Evolutionary conservation across 495 filamentous ascomycete genomes (phyloP).

Genomic region (Paragyromitra xinjiangensis): DNA sequence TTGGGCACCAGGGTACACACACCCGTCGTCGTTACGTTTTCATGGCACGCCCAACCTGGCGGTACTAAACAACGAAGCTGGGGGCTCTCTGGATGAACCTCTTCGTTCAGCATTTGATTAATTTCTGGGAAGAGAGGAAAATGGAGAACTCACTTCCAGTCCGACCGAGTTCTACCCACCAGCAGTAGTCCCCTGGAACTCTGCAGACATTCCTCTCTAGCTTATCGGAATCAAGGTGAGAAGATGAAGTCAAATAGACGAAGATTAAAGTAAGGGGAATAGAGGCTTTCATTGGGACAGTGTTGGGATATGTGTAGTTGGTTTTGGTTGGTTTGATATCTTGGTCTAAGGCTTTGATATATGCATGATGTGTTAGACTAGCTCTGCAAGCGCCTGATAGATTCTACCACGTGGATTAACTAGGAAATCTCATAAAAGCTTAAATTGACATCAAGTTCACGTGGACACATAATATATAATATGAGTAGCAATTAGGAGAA

Average conservation of each 20-base stretch:
- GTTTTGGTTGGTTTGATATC: not conserved
- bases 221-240: not conserved
- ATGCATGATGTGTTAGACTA: not conserved
- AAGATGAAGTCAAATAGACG: not conserved
- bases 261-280: not conserved
- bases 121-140: not conserved
- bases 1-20: not conserved
- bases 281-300: conserved; percentile 9
- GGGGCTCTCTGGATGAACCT: not conserved
- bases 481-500: not conserved
- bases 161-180: conserved; percentile 21
- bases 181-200: conserved; percentile 22
- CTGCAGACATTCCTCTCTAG: conserved; percentile 5
- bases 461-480: not conserved
- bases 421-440: too few species aligned
- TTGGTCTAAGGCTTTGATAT: not conserved
- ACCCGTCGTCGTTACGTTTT: conserved; percentile 21
- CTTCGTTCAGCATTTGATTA: not conserved
- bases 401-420: too few species aligned
- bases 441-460: not conserved
- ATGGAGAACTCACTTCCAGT: not conserved
- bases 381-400: not conserved
- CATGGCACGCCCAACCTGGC: conserved; percentile 19
- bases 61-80: conserved; percentile 15
- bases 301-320: not conserved